Evolutionary conservation across 495 filamentous ascomycete genomes (phyloP), one percentile per base, ranked within the genome.

Genomic region (Usnea hakonensis): DNA sequence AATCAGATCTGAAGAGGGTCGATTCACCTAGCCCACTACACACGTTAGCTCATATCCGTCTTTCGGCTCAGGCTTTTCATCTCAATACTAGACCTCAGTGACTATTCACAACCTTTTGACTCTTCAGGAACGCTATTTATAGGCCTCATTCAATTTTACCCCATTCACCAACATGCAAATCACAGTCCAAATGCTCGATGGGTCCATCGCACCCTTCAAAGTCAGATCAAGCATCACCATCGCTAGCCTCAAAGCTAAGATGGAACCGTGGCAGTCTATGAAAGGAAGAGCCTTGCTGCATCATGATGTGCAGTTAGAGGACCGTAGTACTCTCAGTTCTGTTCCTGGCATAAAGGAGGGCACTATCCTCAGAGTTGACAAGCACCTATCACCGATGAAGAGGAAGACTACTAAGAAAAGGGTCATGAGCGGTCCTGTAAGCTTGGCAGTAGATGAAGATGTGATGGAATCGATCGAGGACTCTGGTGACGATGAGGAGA

Each of bases 201-300:
- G 48, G 28, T 52, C 48, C 16, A 32, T 52, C 16, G n/a, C 28
- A 17, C 46, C 46, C 46, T 50, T 50, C 46, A 50, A 17, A 50
- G 46, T 30, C 26, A 50, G 46, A 30, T 50, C 46, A 50, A 28
- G 23, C 46, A 50, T 50, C 26, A 50, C 46, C 8, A 35, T 48
- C 13, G 48, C 40, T 23, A 35, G 23, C 26, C 26, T 46, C 43
- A 53, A 38, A 53, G 41, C 37, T 23, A 36, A 62, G 19, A 38
- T 37, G 19, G 36, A 41, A n/a, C 50, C 48, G n/a, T 55, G 40
- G 57, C 57, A 33, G 33, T 11, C 40, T 3, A 59, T 59, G 57
- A 35, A 40, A 35, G 37, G 26, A n/a, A 35, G 32, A 33, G 41
- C 57, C 17, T 44, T 43, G 11, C 35, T 40, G 41, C 37, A 60